Evolutionary conservation across 2,329 filamentous ascomycete genomes (phyloP), one percentile per base, ranked within the genome.

Genomic region (Aspergillus ochraceus): DNA sequence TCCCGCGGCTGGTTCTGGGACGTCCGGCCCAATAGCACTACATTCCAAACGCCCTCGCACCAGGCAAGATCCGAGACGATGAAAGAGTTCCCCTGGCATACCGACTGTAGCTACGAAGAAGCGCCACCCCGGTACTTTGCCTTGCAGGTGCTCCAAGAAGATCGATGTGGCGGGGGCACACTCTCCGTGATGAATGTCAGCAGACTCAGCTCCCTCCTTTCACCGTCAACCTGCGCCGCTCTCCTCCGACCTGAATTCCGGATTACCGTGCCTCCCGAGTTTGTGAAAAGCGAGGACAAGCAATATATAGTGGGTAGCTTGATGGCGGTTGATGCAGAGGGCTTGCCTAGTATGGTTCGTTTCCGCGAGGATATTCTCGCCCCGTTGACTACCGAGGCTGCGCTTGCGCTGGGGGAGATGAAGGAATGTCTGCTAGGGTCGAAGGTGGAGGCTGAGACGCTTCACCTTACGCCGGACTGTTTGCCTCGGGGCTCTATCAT

Each of bases 1-100:
- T 71, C 66, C 0, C 70, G 72, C 4, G 78, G 78, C 4, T 80
- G 77, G 78, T 80, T 80, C 61, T 80, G 78, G 78, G 78, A 80
- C 49, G 70, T 80, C 2, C 73, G 73, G 1, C 78, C 76, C 1
- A 2, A 70, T 24, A 73, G 71, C 20, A 53, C 54, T 72, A 77
- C 49, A 67, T 70, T 42, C 64, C 57, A 17, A 62, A 66, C 19
- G 32, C 32, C 32, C 11, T 36, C 32, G 32, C 69, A 75, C 26
- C 75, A 73, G 19, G 78, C 77, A 0, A 68, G 77, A 0, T 78
- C 75, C 0, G 78, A 80, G 60, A 80, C 78, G 0, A 79, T 77
- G 75, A 60, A 73, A 0, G 66, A 76, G 1, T 80, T 80, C 29
- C 74, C 78, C 0, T 80, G 78, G 78, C 78, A 80, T 51, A 80